phyloP scores from a whole-genome alignment of 495 filamentous ascomycete species.

The Penicillium mononematosum region DNA sequence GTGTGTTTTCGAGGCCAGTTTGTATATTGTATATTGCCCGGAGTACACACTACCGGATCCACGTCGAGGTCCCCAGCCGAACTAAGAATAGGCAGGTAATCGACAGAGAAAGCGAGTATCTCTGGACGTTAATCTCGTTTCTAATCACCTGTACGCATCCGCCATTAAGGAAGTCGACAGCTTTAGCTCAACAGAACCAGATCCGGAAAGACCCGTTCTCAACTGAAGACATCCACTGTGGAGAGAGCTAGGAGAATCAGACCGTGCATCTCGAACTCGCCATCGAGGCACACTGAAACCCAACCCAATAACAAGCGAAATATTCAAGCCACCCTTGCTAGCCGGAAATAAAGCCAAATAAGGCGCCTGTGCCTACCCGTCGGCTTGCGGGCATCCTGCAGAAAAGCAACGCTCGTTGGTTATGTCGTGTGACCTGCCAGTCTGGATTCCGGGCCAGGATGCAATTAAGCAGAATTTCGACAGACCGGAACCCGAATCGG shows the following conservation, averaged over 20 bases:
- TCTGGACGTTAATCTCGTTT: not conserved
- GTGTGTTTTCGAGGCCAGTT: slow-evolving; percentile 2
- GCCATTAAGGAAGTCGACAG: not conserved
- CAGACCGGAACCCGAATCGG: slow-evolving; percentile 2
- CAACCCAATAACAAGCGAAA: not conserved
- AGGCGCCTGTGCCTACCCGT: slow-evolving; percentile 2
- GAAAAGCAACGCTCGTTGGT: slow-evolving; percentile 3
- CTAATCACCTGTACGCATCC: slow-evolving; percentile 5
- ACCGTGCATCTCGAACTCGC: not conserved
- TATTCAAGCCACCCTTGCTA: not conserved
- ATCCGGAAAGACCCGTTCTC: not conserved
- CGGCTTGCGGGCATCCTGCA: not conserved
- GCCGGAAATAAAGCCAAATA: not conserved
- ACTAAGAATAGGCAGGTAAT: not conserved
- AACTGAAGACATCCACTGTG: not conserved
- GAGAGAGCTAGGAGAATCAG: not conserved
- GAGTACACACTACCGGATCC: not conserved
- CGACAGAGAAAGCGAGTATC: not conserved
- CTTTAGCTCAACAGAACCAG: not conserved
- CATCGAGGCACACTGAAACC: slow-evolving; percentile 5
- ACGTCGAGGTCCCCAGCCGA: not conserved
- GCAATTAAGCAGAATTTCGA: not conserved
- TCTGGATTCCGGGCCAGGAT: slow-evolving; percentile 1
- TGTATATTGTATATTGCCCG: not conserved
- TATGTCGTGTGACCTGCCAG: slow-evolving; percentile 5